phyloP scores from a whole-genome alignment of 2,329 filamentous ascomycete genomes.

The Colletotrichum sansevieriae region DNA sequence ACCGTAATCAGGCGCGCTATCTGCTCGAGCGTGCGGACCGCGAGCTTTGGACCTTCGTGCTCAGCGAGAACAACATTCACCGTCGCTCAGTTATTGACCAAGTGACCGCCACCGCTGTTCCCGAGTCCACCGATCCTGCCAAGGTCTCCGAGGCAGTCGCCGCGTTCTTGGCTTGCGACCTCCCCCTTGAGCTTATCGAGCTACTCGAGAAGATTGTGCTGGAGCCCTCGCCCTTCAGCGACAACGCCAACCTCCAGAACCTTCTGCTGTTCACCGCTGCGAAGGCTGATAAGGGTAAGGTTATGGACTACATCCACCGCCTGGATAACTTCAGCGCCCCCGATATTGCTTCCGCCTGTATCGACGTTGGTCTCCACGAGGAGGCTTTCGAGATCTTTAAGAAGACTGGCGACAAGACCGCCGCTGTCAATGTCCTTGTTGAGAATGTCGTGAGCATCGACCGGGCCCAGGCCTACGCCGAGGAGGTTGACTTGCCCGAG shows the following conservation, averaged over 20 bases:
- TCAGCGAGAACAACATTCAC: constrained; percentile 96
- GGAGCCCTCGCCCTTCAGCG: constrained; percentile 99
- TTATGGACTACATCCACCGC: constrained; percentile 96
- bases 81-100: constrained; percentile 95
- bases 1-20: constrained; percentile 96
- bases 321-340: constrained; percentile 90
- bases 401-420: constrained; percentile 91
- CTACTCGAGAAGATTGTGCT: constrained; percentile 98
- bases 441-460: constrained; percentile 99
- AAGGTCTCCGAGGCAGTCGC: constrained; percentile 96
- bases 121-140: constrained; percentile 90
- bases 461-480: constrained; percentile 93
- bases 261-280: constrained; percentile 95
- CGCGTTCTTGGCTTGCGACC: constrained; percentile 89
- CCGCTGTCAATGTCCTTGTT: constrained; percentile 91
- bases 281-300: constrained; percentile 93
- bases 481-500: constrained; percentile 91
- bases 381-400: constrained; percentile 99
- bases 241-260: constrained; percentile 97
- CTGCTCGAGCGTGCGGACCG: constrained; percentile 88
- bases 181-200: constrained; percentile 95
- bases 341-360: constrained; percentile 92
- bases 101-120: constrained; percentile 94
- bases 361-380: constrained; percentile 94
- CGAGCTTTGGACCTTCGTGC: constrained; percentile 94